Base-by-base conservation (phyloP, 1,284 basidiomycete species). In the Paramarasmius palmivorus region DNA sequence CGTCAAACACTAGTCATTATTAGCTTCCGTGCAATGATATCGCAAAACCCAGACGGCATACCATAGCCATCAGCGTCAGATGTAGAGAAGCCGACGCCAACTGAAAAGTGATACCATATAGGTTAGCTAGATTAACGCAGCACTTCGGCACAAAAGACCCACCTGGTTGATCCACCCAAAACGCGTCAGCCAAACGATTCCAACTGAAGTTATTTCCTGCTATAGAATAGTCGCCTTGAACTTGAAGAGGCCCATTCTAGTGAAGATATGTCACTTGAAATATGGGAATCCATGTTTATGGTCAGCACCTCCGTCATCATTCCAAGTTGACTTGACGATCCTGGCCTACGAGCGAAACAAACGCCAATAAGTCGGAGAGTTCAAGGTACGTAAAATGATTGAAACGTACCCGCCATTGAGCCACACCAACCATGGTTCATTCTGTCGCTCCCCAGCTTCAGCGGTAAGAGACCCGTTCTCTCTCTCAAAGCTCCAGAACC, bases 1-100 rank as follows among this genome's bases (percentile, higher is more conserved):
- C 85, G 53, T 84, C 78, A 26, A 71, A 68, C 49, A 82, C 88
- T 88, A 38, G 35, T 40, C 23, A 8, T 40, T 34, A 50, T 10
- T 20, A 36, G 19, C 2, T 12, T 29, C 12, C 38, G 6, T 50
- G 23, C 8, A 7, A 17, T 25, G 10, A 15, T 26, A 8, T 12
- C 12, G 19, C 4, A 17, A 9, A 20, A 3, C 40, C 6, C 29
- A 19, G 35, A 17, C 14, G 26, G 35, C 22, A 23, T 14, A 49
- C 48, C 48, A 17, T 49, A 49, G n/a, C 48, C 48, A 19, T 22
- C 23, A 4, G 48, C 53, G 46, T 56, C 54, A 10, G 54, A 52
- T 36, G 54, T 56, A 15, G 54, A 56, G 38, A 44, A 56, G 14
- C 54, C 54, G 19, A 46, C 49, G 14, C 54, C 54, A 22, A 56